Percentiles rank a stretch among this genome's conserved stretches.
phyloP scores from a whole-genome alignment of 1,139 yeast genomes.

The Yamadazyma dendronema region DNA sequence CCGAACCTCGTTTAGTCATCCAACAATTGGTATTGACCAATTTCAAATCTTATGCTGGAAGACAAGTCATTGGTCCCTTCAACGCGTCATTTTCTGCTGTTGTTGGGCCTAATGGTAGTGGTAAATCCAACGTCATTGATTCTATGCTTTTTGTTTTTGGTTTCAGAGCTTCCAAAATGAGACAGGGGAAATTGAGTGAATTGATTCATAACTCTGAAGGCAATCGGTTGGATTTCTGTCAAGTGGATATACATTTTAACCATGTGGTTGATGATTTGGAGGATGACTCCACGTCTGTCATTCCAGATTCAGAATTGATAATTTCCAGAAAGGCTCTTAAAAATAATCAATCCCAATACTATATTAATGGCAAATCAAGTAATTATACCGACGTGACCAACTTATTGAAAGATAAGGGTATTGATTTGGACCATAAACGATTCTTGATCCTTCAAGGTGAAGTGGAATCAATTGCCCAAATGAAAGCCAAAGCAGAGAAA shows the following conservation, averaged over 20 bases:
- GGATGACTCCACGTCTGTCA: slow-evolving; percentile 31
- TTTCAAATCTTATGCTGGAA: slow-evolving; percentile 95
- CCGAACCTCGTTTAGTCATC: slow-evolving; percentile 68
- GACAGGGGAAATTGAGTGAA: slow-evolving; percentile 90
- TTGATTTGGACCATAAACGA: slow-evolving; percentile 92
- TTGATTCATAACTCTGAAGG: slow-evolving; percentile 85
- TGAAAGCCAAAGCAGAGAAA: slow-evolving; percentile 94
- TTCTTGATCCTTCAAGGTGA: slow-evolving; percentile 96
- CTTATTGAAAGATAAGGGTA: slow-evolving; percentile 76
- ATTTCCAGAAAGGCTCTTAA: slow-evolving; percentile 78
- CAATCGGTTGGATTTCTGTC: slow-evolving; percentile 66
- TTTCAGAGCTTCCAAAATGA: slow-evolving; percentile 93
- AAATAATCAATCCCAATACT: slow-evolving; percentile 78
- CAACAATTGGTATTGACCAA: slow-evolving; percentile 70
- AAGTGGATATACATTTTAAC: slow-evolving; percentile 90
- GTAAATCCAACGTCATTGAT: slow-evolving; percentile 96
- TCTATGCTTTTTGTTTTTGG: slow-evolving; percentile 96
- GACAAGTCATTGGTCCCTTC: slow-evolving; percentile 93
- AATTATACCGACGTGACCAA: slow-evolving; percentile 78
- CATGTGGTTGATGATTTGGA: slow-evolving; percentile 67
- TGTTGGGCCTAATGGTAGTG: slow-evolving; percentile 99
- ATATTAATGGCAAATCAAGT: slow-evolving; percentile 66
- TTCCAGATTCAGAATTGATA: slow-evolving; percentile 59
- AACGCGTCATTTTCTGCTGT: slow-evolving; percentile 93
- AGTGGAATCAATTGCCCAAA: slow-evolving; percentile 96